Base-by-base conservation (phyloP, 139 green algal species). In the Chlamydomonas incerta region DNA sequence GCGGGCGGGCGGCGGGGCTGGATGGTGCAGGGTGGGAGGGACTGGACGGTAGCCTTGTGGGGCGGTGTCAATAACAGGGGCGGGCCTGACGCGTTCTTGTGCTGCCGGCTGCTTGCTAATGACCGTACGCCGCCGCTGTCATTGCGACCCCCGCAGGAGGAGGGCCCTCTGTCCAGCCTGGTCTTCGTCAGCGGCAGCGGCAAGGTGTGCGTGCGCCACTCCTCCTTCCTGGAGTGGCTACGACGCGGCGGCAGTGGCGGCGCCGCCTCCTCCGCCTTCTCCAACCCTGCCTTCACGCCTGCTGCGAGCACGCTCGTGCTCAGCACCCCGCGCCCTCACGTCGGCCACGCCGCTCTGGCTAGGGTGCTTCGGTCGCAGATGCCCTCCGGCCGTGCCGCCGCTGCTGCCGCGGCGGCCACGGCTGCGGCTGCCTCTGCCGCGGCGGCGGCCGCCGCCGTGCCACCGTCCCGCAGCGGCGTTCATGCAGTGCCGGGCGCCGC, bases 201-300 rank as follows among this genome's bases (percentile, higher is more conserved):
- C 67, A 72, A 41, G 66, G 23, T 85, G 15, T 17, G 11, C 4
- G 33, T 75, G 6, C 79, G 79, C 18, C 79, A 85, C 55, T 41
- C 79, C 1, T 76, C 65, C 31, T 76, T 85, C 47, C 47, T 57
- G 28, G 31, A 85, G 21, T 85, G 79, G 79, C 79, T 85, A 3
- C 66, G 74, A 1, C 74, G 74, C 21, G 60, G 41, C 41, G 41
- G 41, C 41, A 50, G 41, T 8, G 41, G 60, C 23, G 26, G 14
- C 28, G 24, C 46, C 24, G 10, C 71, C 70, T 58, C 37, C 41
- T 35, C 70, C 35, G 70, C 35, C 47, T n/a, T n/a, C n/a, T n/a
- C n/a, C 41, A 50, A 50, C 41, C 41, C 41, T 5, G 41, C 41
- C 41, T 50, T 50, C 6, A 33, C n/a, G 11, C 58, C 34, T 3